These are phyloP conservation scores for Pseudogymnoascus sp. DNA, from an alignment of 2,329 filamentous ascomycete genomes.

Conservation along the genomic window DNA sequence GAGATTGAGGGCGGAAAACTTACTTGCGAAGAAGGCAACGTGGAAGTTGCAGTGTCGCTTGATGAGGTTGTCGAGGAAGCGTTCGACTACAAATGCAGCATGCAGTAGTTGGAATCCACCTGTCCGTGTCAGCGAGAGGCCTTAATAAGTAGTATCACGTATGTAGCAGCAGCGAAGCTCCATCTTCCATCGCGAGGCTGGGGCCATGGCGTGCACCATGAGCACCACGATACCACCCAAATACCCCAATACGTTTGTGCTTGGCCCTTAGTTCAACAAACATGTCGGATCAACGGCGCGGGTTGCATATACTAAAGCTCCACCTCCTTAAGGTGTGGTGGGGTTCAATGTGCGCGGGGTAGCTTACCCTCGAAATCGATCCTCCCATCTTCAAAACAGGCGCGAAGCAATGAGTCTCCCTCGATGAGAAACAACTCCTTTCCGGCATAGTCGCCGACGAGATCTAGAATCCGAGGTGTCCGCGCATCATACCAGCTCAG, in stretches of 20 bases:
- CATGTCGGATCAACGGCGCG: neutral
- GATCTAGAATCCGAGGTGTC: conserved; percentile 44
- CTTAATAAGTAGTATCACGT: neutral
- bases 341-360: neutral
- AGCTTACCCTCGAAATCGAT: conserved; percentile 52
- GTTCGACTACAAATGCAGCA: conserved; percentile 60
- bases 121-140: conserved; percentile 18
- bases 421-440: conserved; percentile 65
- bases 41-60: conserved; percentile 63
- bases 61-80: conserved; percentile 51
- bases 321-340: neutral
- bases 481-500: conserved; percentile 34
- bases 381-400: conserved; percentile 52
- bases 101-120: conserved; percentile 64
- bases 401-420: conserved; percentile 60
- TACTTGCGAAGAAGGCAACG: conserved; percentile 53
- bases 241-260: neutral
- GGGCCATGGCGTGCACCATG: neutral
- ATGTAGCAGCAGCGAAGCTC: conserved; percentile 8
- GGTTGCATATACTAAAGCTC: neutral
- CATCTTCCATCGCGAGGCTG: neutral
- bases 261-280: neutral
- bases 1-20: neutral
- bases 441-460: conserved; percentile 69
- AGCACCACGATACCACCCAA: neutral